Conservation (phyloP, 2,329 filamentous ascomycete genomes). For the Elsinoe fawcettii region DNA sequence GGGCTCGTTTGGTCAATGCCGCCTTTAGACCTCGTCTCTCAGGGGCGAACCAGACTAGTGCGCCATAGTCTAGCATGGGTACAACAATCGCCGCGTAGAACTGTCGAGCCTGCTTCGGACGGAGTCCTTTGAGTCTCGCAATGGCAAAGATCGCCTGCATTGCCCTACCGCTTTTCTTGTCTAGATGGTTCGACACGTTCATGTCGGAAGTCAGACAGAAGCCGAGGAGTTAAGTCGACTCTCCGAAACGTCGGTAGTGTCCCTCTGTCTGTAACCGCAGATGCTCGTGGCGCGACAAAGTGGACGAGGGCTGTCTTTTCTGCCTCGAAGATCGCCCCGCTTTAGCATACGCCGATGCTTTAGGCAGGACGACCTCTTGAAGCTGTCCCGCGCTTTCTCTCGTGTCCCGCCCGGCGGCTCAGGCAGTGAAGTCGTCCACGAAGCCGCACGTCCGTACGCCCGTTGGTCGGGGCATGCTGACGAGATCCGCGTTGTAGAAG, state of each 20-base stretch:
- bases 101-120: neutral
- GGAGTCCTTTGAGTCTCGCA: neutral
- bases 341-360: neutral
- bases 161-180: neutral
- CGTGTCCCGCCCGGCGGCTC: neutral
- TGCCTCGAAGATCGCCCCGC: neutral
- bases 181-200: neutral
- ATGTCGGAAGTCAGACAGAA: neutral
- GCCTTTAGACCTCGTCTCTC: neutral
- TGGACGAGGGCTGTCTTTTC: neutral
- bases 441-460: neutral
- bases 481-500: slow-evolving; percentile 28
- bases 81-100: neutral
- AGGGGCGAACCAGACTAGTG: neutral
- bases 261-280: neutral
- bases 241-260: neutral
- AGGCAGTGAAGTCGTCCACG: neutral
- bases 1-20: neutral
- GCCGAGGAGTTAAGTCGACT: neutral
- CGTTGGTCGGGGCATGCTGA: neutral
- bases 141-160: neutral
- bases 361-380: neutral
- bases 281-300: neutral
- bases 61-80: neutral
- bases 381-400: neutral